Percentiles rank a stretch among this genome's conserved stretches.
Conservation (phyloP, 2,329 filamentous ascomycete species). For the Cladophialophora psammophila region DNA sequence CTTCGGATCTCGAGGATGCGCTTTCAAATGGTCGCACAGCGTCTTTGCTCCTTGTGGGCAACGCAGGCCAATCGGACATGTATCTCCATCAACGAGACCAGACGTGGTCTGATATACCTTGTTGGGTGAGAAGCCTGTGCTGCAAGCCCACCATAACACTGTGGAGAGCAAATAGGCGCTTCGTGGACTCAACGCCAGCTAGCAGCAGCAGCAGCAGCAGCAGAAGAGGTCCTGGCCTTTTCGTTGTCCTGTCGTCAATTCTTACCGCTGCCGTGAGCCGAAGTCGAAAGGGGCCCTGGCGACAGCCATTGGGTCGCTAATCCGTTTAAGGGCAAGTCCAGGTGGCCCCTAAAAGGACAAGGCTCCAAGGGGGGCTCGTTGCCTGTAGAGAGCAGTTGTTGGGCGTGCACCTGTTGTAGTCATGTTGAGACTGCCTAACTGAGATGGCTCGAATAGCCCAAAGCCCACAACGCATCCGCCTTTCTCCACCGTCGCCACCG, state of each 20-base stretch:
- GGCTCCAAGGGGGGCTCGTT: background rate
- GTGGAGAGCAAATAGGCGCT: background rate
- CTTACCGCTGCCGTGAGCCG: slow-evolving; percentile 9
- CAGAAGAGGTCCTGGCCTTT: background rate
- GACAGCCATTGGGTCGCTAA: background rate
- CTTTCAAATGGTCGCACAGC: background rate
- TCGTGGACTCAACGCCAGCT: background rate
- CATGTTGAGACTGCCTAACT: slow-evolving; percentile 3
- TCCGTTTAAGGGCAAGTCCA: background rate
- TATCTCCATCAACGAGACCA: background rate
- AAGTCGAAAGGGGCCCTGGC: background rate
- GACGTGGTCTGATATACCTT: background rate
- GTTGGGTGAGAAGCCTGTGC: background rate
- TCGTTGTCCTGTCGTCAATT: slow-evolving; percentile 1
- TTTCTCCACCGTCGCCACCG: background rate
- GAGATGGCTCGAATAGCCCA: background rate
- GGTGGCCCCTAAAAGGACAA: background rate
- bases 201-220: background rate
- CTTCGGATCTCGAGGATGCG: background rate
- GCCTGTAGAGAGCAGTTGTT: background rate
- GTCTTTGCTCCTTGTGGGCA: background rate
- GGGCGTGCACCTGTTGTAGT: background rate
- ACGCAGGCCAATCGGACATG: background rate
- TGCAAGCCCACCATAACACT: background rate
- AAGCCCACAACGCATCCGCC: background rate